Percentiles rank a stretch among this genome's conserved stretches.
Evolutionary conservation across 2,329 filamentous ascomycete genomes (phyloP).

Genomic region (Raffaelea deltoideospora): DNA sequence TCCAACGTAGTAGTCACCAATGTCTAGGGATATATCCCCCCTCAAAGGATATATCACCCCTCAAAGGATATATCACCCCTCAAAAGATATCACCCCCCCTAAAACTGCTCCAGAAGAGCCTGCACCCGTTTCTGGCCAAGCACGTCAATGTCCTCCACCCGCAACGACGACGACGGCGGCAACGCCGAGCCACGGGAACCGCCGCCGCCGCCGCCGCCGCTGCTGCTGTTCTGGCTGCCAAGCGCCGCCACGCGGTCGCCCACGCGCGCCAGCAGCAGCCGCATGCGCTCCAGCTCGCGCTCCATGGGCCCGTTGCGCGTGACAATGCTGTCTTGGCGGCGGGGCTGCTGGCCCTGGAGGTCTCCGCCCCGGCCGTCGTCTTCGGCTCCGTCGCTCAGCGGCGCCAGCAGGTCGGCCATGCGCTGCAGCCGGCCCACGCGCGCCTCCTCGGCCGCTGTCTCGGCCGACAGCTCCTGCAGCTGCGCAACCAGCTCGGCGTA

Average conservation of each 20-base stretch:
- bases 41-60: too few relatives aligned
- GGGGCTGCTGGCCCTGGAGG: conserved; percentile 9
- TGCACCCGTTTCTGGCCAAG: conserved; percentile 28
- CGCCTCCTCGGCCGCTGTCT: conserved; percentile 19
- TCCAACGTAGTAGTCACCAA: too few relatives aligned
- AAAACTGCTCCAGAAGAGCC: conserved; percentile 22
- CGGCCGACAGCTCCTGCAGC: conserved; percentile 33
- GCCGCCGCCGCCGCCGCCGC: neutral
- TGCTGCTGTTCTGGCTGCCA: conserved; percentile 4
- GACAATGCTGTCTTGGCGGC: conserved; percentile 51
- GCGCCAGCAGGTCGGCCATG: conserved; percentile 35
- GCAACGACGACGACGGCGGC: too few relatives aligned
- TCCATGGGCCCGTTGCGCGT: conserved; percentile 51
- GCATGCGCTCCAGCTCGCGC: conserved; percentile 50
- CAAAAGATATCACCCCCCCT: too few relatives aligned
- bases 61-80: too few relatives aligned
- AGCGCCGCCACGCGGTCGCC: conserved; percentile 33
- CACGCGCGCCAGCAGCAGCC: conserved; percentile 45
- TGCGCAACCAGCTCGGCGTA: conserved; percentile 34
- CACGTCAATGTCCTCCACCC: conserved; percentile 20
- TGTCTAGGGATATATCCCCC: too few relatives aligned
- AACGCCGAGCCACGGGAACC: too few relatives aligned
- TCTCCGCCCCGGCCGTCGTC: neutral
- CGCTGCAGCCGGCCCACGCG: conserved; percentile 29
- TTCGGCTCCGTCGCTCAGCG: conserved; percentile 21